These are phyloP conservation scores for Xenosphaeropsis pyriputrescens DNA, from an alignment of 2,329 filamentous ascomycete species.

Conservation along the genomic window DNA sequence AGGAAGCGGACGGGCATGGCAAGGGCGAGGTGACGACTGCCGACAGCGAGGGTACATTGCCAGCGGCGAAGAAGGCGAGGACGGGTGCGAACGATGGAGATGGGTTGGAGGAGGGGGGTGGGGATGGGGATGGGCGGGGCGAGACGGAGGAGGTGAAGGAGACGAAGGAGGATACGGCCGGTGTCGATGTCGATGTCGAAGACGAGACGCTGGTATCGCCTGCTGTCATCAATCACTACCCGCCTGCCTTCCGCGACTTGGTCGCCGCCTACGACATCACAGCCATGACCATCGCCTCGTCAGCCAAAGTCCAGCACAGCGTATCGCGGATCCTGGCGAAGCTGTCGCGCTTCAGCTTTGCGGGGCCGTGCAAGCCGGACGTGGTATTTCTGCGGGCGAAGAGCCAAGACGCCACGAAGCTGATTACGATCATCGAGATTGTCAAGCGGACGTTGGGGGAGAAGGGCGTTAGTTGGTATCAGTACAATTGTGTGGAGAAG, in stretches of 20 bases:
- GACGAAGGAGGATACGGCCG: not conserved
- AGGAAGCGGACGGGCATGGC: not conserved
- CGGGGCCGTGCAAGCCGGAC: constrained; percentile 15
- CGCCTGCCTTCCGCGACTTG: constrained; percentile 18
- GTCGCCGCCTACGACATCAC: constrained; percentile 26
- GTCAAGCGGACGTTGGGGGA: constrained; percentile 39
- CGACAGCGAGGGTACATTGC: not conserved
- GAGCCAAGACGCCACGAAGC: constrained; percentile 35
- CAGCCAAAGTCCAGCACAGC: constrained; percentile 34
- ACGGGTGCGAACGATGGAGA: too few species aligned
- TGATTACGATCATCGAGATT: constrained; percentile 55
- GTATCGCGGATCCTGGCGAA: constrained; percentile 14
- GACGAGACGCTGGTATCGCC: too few species aligned
- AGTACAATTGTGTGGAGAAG: constrained; percentile 19
- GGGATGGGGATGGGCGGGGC: too few species aligned
- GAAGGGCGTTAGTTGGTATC: constrained; percentile 25
- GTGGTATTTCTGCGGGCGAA: constrained; percentile 24
- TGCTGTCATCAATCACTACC: constrained; percentile 5
- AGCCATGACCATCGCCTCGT: constrained; percentile 39
- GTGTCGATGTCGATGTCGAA: too few species aligned
- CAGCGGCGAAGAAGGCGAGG: too few species aligned
- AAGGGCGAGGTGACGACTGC: not conserved
- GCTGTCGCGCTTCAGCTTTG: constrained; percentile 9
- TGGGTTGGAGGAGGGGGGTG: too few species aligned
- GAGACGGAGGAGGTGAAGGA: not conserved